Conservation (phyloP, 495 filamentous ascomycete genomes). For the Aspergillus carlsbadensis region DNA sequence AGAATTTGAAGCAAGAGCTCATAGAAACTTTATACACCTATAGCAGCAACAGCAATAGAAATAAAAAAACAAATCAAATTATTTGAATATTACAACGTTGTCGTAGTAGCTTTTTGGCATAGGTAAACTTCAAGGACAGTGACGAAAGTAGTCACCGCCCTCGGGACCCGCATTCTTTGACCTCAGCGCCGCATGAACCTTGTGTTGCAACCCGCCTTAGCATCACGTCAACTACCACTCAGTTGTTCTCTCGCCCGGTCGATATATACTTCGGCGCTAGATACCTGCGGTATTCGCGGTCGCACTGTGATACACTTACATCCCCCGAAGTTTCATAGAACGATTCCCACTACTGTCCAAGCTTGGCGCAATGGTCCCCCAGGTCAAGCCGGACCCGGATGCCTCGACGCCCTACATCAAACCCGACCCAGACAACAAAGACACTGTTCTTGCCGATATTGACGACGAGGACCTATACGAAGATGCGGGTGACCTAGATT, state of each 20-base stretch:
- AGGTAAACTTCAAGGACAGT: too few relatives aligned
- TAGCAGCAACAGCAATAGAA: too few relatives aligned
- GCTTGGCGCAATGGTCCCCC: slow-evolving; percentile 28
- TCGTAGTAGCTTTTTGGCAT: too few relatives aligned
- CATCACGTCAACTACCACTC: slow-evolving; percentile 14
- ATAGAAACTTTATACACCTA: too few relatives aligned
- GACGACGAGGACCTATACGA: slow-evolving; percentile 80
- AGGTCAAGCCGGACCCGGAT: slow-evolving; percentile 43
- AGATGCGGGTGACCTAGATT: slow-evolving; percentile 84
- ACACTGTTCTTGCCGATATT: slow-evolving; percentile 54
- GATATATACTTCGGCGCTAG: neutral
- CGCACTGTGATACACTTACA: neutral
- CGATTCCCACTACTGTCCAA: neutral
- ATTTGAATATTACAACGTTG: too few relatives aligned
- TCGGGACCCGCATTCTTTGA: slow-evolving; percentile 9
- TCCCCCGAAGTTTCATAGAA: neutral
- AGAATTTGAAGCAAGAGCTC: too few relatives aligned
- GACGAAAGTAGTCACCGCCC: slow-evolving; percentile 17
- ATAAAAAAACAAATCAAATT: too few relatives aligned
- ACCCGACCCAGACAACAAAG: slow-evolving; percentile 61
- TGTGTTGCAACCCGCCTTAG: slow-evolving; percentile 9
- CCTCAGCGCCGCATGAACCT: slow-evolving; percentile 5
- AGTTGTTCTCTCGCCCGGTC: neutral
- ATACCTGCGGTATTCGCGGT: neutral
- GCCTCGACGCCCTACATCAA: slow-evolving; percentile 55